phyloP scores from a whole-genome alignment of 805 yeast species.

The Priceomyces carsonii region DNA sequence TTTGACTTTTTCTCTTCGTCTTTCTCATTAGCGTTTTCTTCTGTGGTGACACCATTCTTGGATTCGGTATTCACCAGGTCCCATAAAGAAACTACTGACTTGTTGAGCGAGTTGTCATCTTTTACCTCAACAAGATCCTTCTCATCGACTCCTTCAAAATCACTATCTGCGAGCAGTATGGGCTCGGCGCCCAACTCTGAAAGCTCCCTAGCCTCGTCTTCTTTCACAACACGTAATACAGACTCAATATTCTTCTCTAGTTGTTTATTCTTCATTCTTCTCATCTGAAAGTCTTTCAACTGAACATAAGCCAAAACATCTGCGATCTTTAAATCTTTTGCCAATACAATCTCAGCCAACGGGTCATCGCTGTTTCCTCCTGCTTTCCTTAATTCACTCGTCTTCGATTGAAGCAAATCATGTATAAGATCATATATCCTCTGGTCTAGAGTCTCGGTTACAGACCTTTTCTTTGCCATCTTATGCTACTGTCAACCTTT shows the following conservation, averaged over 20 bases:
- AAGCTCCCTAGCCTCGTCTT: slow-evolving; percentile 64
- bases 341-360: slow-evolving; percentile 53
- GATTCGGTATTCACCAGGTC: slow-evolving; percentile 17
- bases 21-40: slow-evolving; percentile 10
- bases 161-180: slow-evolving; percentile 34
- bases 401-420: slow-evolving; percentile 58
- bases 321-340: slow-evolving; percentile 52
- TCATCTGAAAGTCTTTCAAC: slow-evolving; percentile 62
- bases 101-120: slow-evolving; percentile 72
- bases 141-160: slow-evolving; percentile 41
- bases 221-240: slow-evolving; percentile 53
- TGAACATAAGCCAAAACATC: slow-evolving; percentile 64
- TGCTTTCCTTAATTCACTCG: slow-evolving; percentile 41
- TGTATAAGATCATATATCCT: slow-evolving; percentile 58
- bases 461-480: slow-evolving; percentile 14
- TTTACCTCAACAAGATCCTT: slow-evolving; percentile 61
- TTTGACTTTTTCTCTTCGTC: slow-evolving; percentile 39
- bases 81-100: slow-evolving; percentile 77
- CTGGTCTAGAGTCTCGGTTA: slow-evolving; percentile 43
- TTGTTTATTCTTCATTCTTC: slow-evolving; percentile 64
- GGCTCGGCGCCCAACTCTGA: slow-evolving; percentile 26
- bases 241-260: slow-evolving; percentile 66
- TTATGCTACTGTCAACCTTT: slow-evolving; percentile 2
- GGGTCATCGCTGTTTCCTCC: slow-evolving; percentile 35
- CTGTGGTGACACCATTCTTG: slow-evolving; percentile 6